phyloP scores from a whole-genome alignment of 2,329 filamentous ascomycete species.

The Aspergillus sergii region DNA sequence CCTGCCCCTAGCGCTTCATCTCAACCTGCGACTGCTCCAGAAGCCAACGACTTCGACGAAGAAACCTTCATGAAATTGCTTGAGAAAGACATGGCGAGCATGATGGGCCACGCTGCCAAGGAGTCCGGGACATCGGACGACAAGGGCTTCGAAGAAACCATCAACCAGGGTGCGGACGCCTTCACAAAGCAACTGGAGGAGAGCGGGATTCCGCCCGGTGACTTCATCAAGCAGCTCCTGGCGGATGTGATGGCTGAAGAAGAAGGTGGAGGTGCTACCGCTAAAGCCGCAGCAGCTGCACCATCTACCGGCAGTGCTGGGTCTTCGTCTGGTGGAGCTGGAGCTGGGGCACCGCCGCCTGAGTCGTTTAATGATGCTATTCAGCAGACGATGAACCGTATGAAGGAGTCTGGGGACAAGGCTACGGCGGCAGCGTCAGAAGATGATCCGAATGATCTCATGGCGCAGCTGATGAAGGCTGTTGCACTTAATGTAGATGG shows the following conservation, averaged over 20 bases:
- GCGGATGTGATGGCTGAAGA: slow-evolving; percentile 39
- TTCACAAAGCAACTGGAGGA: slow-evolving; percentile 41
- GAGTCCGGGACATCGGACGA: slow-evolving; percentile 25
- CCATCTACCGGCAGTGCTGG: slow-evolving; percentile 24
- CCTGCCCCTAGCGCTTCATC: background rate
- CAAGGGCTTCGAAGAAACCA: slow-evolving; percentile 26
- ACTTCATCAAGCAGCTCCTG: slow-evolving; percentile 40
- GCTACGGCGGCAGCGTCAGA: slow-evolving; percentile 73
- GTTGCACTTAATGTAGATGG: slow-evolving; percentile 67
- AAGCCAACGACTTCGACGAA: slow-evolving; percentile 32
- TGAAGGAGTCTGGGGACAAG: slow-evolving; percentile 85
- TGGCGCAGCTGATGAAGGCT: slow-evolving; percentile 90
- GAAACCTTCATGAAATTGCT: slow-evolving; percentile 75
- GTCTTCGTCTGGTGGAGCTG: slow-evolving; percentile 19
- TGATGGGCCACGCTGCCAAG: slow-evolving; percentile 58
- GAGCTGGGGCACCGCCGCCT: slow-evolving; percentile 53
- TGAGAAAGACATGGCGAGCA: slow-evolving; percentile 84
- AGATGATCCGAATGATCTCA: slow-evolving; percentile 74
- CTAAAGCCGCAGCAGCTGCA: slow-evolving; percentile 22
- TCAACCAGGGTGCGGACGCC: slow-evolving; percentile 37
- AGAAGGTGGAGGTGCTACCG: slow-evolving; percentile 9
- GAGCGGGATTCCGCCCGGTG: slow-evolving; percentile 36
- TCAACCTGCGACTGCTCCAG: slow-evolving; percentile 18
- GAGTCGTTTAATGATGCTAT: slow-evolving; percentile 90
- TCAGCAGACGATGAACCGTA: slow-evolving; percentile 89